phyloP scores from a whole-genome alignment of 495 filamentous ascomycete genomes.

The Penicillium parvum region DNA sequence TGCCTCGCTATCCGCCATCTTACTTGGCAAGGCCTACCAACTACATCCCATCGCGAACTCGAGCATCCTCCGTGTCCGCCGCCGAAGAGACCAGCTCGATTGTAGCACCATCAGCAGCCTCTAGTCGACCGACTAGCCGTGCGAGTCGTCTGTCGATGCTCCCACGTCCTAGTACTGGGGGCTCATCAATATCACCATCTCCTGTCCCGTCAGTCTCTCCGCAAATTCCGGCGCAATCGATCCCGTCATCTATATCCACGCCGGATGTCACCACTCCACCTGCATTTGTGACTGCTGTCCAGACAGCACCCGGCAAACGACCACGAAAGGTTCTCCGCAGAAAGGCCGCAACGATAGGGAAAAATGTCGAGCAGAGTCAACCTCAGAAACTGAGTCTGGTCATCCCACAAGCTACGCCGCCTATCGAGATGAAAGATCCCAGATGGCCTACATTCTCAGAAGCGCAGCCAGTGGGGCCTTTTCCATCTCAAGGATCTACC shows the following conservation, averaged over 20 bases:
- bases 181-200: constrained; percentile 11
- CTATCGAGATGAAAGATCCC: constrained; percentile 7
- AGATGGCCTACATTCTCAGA: constrained; percentile 1
- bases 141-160: constrained; percentile 30
- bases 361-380: constrained; percentile 24
- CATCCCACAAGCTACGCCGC: constrained; percentile 25
- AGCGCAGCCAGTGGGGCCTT: constrained; percentile 5
- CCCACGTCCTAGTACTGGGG: constrained; percentile 28
- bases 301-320: constrained; percentile 19
- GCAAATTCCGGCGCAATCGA: constrained; percentile 14
- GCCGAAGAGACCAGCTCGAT: constrained; percentile 26
- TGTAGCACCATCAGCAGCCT: constrained; percentile 18
- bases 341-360: constrained; percentile 40
- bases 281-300: constrained; percentile 5
- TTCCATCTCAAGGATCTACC: constrained; percentile 5
- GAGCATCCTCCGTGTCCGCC: constrained; percentile 28
- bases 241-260: constrained; percentile 16
- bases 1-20: constrained; percentile 18
- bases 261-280: constrained; percentile 15
- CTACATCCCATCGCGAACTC: constrained; percentile 19
- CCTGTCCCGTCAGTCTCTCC: constrained; percentile 15
- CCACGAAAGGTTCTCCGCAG: constrained; percentile 42
- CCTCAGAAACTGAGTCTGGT: constrained; percentile 35
- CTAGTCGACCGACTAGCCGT: constrained; percentile 16
- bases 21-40: constrained; percentile 28